Evolutionary conservation across 805 yeast genomes (phyloP).

Genomic region (Kazachstania psychrophila): DNA sequence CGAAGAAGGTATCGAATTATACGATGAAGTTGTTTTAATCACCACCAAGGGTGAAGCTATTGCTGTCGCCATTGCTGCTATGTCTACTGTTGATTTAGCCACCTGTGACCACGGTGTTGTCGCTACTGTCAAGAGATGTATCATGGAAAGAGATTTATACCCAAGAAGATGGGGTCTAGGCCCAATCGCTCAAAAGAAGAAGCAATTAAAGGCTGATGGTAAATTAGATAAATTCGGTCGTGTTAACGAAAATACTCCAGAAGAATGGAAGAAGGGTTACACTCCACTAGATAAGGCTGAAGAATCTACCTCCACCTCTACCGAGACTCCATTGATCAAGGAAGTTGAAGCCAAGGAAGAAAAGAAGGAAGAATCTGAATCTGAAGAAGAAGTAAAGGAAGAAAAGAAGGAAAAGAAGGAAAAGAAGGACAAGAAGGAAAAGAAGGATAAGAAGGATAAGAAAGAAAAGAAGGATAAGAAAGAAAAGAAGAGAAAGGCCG

Average conservation of each 20-base stretch:
- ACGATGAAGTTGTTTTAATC: slow-evolving; percentile 95
- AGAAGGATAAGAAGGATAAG: slow-evolving; percentile 36
- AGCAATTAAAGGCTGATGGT: slow-evolving; percentile 94
- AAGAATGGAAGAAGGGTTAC: slow-evolving; percentile 79
- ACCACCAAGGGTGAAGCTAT: slow-evolving; percentile 99
- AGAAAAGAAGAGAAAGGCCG: slow-evolving; percentile 28
- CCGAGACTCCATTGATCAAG: slow-evolving; percentile 34
- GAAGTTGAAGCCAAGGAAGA: slow-evolving; percentile 41
- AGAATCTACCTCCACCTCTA: slow-evolving; percentile 21
- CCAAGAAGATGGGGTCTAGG: slow-evolving; percentile 99
- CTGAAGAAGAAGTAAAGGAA: slow-evolving; percentile 58
- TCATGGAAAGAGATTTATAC: slow-evolving; percentile 98
- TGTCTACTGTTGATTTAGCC: slow-evolving; percentile 95
- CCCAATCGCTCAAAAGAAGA: slow-evolving; percentile 97
- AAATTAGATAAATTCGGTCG: slow-evolving; percentile 95
- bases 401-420: slow-evolving; percentile 49
- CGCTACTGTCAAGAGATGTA: slow-evolving; percentile 97
- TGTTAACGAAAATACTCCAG: slow-evolving; percentile 88
- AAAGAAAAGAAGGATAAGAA: slow-evolving; percentile 34
- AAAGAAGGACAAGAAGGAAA: slow-evolving; percentile 46
- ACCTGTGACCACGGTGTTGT: slow-evolving; percentile 98
- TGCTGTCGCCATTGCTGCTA: slow-evolving; percentile 96
- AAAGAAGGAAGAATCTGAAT: slow-evolving; percentile 40
- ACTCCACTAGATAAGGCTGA: slow-evolving; percentile 53
- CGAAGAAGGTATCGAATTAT: slow-evolving; percentile 93